Evolutionary conservation across 2,329 filamentous ascomycete species (phyloP).

Genomic region (Aspergillus calidoustus): DNA sequence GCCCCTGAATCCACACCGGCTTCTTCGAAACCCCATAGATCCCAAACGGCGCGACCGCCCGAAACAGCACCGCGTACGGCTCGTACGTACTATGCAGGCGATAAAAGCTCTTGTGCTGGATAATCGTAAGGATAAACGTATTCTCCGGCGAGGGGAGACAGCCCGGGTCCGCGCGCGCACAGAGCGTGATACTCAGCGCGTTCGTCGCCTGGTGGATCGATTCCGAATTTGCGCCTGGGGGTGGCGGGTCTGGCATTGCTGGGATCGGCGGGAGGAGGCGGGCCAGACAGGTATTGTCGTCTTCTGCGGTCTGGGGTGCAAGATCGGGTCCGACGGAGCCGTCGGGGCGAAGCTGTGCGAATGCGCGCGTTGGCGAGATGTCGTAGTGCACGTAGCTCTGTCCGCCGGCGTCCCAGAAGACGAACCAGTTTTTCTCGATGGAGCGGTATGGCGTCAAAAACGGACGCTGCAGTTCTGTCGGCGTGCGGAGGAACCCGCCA

Average conservation of each 20-base stretch:
- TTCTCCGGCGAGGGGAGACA: slow-evolving; percentile 53
- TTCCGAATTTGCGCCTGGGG: slow-evolving; percentile 35
- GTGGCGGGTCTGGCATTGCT: slow-evolving; percentile 10
- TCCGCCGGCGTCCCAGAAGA: slow-evolving; percentile 60
- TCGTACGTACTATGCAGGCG: slow-evolving; percentile 59
- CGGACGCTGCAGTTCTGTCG: slow-evolving; percentile 59
- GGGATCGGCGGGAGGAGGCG: slow-evolving; percentile 48
- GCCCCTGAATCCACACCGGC: slow-evolving; percentile 62
- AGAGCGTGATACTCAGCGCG: slow-evolving; percentile 61
- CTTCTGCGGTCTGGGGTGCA: slow-evolving; percentile 38
- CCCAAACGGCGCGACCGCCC: slow-evolving; percentile 54
- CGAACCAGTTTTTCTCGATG: slow-evolving; percentile 67
- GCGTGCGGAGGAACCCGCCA: slow-evolving; percentile 44
- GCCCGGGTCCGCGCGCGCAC: slow-evolving; percentile 50
- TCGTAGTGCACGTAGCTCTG: slow-evolving; percentile 60
- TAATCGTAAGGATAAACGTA: slow-evolving; percentile 60
- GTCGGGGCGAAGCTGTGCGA: slow-evolving; percentile 39
- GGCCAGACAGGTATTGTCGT: slow-evolving; percentile 54
- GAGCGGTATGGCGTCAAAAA: slow-evolving; percentile 39
- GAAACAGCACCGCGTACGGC: slow-evolving; percentile 60
- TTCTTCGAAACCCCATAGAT: slow-evolving; percentile 55
- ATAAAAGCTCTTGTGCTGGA: slow-evolving; percentile 60
- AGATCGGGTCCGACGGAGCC: slow-evolving; percentile 42
- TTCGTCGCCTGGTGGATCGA: slow-evolving; percentile 66
- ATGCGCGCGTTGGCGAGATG: slow-evolving; percentile 54